These are phyloP conservation scores for Starmerella floricola DNA, from an alignment of 805 yeast genomes.

Conservation along the genomic window DNA sequence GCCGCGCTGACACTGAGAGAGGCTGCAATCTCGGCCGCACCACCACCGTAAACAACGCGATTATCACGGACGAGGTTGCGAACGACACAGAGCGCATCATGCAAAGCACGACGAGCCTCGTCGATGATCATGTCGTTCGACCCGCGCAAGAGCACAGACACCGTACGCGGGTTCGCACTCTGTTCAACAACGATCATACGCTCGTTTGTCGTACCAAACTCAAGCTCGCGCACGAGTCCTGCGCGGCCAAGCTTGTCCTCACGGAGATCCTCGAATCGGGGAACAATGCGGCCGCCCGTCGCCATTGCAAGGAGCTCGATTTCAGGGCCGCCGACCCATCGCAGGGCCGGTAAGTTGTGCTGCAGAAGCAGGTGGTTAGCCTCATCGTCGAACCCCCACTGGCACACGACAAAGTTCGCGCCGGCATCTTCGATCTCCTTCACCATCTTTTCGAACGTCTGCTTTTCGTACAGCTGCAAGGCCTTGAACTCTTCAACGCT, in stretches of 20 bases:
- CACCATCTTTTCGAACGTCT: slow-evolving; percentile 85
- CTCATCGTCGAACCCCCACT: slow-evolving; percentile 99
- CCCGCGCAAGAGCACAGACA: slow-evolving; percentile 87
- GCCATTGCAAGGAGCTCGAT: slow-evolving; percentile 93
- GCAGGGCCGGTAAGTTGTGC: slow-evolving; percentile 83
- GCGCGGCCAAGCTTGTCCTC: slow-evolving; percentile 78
- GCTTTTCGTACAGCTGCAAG: slow-evolving; percentile 83
- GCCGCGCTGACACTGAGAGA: slow-evolving; percentile 82
- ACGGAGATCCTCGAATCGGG: slow-evolving; percentile 85
- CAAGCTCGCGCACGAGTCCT: slow-evolving; percentile 72
- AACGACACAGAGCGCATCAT: slow-evolving; percentile 93
- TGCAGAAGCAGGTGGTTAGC: slow-evolving; percentile 86
- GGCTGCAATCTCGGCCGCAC: slow-evolving; percentile 93
- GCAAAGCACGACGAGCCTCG: slow-evolving; percentile 91
- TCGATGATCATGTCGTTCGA: slow-evolving; percentile 96
- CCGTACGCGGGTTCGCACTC: slow-evolving; percentile 56
- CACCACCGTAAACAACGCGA: slow-evolving; percentile 98
- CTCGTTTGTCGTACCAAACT: slow-evolving; percentile 93
- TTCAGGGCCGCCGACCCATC: slow-evolving; percentile 99
- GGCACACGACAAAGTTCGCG: slow-evolving; percentile 93
- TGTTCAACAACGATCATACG: slow-evolving; percentile 77
- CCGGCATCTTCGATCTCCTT: slow-evolving; percentile 74
- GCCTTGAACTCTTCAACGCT: slow-evolving; percentile 88
- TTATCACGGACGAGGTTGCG: slow-evolving; percentile 86
- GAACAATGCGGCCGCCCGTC: slow-evolving; percentile 93